A percentile compares a stretch with the other conserved stretches of the same genome.
phyloP scores from a whole-genome alignment of 352 stramenopile genomes.

The Vaucheria bursata region DNA sequence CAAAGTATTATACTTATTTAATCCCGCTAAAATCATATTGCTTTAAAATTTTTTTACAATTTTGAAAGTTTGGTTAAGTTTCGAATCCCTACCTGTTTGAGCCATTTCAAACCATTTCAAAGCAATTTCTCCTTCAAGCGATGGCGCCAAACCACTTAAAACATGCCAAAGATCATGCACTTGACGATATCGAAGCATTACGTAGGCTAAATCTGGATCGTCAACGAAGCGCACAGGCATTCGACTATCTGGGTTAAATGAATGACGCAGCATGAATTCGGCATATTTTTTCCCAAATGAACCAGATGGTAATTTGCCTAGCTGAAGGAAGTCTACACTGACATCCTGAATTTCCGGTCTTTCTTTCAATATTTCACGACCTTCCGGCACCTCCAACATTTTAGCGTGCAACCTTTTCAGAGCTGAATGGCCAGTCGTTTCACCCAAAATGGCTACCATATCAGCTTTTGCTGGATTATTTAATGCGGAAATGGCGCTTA shows the following conservation, averaged over 20 bases:
- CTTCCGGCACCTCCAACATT: conserved; percentile 65
- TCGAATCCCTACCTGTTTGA: too few species aligned
- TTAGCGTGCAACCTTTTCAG: conserved; percentile 22
- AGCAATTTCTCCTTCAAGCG: conserved; percentile 84
- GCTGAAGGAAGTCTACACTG: conserved; percentile 60
- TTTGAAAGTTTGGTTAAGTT: too few species aligned
- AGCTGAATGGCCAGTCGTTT: conserved; percentile 74
- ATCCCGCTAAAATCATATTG: too few species aligned
- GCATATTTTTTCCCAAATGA: conserved; percentile 72
- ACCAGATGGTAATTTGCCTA: conserved; percentile 61
- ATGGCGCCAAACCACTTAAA: conserved; percentile 82
- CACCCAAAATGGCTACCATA: conserved; percentile 83
- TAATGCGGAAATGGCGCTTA: conserved; percentile 76
- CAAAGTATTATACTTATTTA: too few species aligned
- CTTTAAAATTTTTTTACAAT: too few species aligned
- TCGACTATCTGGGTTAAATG: conserved; percentile 74
- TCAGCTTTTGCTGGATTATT: conserved; percentile 81
- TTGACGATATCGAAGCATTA: conserved; percentile 79
- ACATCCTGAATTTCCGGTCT: conserved; percentile 67
- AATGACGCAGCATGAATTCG: conserved; percentile 76
- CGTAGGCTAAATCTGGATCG: conserved; percentile 86
- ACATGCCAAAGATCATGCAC: conserved; percentile 59
- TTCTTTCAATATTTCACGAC: conserved; percentile 72
- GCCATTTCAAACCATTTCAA: conserved; percentile 95
- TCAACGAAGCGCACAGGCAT: conserved; percentile 72